These are phyloP conservation scores for Eucalyptus pauciflora DNA, from an alignment of 345 rosid species.

Conservation along the genomic window DNA sequence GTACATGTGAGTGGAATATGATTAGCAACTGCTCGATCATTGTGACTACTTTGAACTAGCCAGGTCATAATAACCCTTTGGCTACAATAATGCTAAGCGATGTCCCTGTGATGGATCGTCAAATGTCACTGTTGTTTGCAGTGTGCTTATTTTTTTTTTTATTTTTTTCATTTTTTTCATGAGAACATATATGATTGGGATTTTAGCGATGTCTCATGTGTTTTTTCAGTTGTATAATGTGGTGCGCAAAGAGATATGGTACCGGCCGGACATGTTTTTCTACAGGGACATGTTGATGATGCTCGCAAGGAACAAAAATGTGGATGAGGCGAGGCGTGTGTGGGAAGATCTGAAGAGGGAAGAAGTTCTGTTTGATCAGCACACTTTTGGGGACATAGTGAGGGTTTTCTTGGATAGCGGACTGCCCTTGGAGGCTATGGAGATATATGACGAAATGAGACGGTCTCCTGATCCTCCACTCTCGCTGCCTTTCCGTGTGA, in stretches of 20 bases:
- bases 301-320: constrained; percentile 81
- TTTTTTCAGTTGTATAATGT: constrained; percentile 56
- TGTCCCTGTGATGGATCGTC: neutral
- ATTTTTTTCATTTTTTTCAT: neutral
- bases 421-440: constrained; percentile 64
- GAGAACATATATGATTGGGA: neutral
- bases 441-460: constrained; percentile 79
- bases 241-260: constrained; percentile 89
- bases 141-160: neutral
- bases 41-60: neutral
- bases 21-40: neutral
- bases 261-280: constrained; percentile 83
- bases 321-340: constrained; percentile 45
- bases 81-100: neutral
- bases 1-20: neutral
- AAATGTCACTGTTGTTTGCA: neutral
- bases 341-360: constrained; percentile 80
- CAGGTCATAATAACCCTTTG: neutral
- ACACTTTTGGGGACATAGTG: constrained; percentile 75
- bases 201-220: neutral
- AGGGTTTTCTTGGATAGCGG: constrained; percentile 62
- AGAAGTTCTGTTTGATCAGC: constrained; percentile 83
- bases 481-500: constrained; percentile 85
- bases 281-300: constrained; percentile 90
- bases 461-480: constrained; percentile 77